Conservation (phyloP, 768 basidiomycete species). For the Collybiopsis confluens region DNA sequence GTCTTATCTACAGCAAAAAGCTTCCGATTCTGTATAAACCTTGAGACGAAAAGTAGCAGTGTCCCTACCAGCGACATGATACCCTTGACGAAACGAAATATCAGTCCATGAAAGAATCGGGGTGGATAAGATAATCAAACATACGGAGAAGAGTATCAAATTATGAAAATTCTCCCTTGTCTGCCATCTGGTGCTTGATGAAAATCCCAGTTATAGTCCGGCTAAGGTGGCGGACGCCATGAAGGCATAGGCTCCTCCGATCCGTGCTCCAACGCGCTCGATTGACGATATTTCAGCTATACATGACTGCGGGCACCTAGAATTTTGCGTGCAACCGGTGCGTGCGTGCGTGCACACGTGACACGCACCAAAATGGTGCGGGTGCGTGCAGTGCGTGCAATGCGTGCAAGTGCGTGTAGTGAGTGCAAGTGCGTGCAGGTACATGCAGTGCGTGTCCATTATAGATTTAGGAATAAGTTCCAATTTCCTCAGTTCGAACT, state of each 20-base stretch:
- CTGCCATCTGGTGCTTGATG: constrained; percentile 14
- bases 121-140: constrained; percentile 19
- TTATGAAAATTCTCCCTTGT: constrained; percentile 17
- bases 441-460: no score
- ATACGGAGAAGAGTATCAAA: constrained; percentile 21
- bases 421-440: no score
- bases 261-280: constrained; percentile 21
- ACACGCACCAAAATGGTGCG: no score
- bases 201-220: constrained; percentile 20
- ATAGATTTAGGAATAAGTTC: no score
- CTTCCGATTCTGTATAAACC: neutral
- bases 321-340: no score
- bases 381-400: no score
- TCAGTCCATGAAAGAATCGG: neutral
- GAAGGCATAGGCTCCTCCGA: constrained; percentile 19
- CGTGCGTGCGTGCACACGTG: no score
- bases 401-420: no score
- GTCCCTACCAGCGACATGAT: constrained; percentile 2
- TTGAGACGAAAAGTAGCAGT: neutral
- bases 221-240: constrained; percentile 22
- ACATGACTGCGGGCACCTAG: constrained; percentile 19
- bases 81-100: neutral
- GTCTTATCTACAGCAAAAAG: neutral
- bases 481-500: no score
- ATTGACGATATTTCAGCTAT: constrained; percentile 19